These are phyloP conservation scores for Wickerhamomyces subpelliculosus DNA, from an alignment of 805 yeast species.

Conservation along the genomic window DNA sequence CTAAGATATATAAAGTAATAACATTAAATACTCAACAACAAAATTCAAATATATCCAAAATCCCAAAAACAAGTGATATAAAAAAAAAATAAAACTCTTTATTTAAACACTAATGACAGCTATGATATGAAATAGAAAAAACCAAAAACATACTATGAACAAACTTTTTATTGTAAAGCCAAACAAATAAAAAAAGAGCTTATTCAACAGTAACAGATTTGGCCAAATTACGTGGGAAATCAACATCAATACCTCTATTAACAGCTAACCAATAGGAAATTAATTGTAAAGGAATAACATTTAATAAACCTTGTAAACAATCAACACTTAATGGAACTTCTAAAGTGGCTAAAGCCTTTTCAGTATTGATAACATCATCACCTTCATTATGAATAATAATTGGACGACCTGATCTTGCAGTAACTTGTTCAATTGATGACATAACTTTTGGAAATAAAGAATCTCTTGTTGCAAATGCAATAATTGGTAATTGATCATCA, in stretches of 20 bases:
- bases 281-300: slow-evolving; percentile 90
- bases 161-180: not conserved
- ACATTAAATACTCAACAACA: no score
- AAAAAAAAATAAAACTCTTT: no score
- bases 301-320: slow-evolving; percentile 93
- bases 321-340: slow-evolving; percentile 96
- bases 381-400: slow-evolving; percentile 87
- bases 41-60: no score
- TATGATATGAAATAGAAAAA: not conserved
- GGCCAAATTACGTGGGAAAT: slow-evolving; percentile 97
- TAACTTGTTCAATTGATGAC: slow-evolving; percentile 93
- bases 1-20: no score
- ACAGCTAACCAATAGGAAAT: slow-evolving; percentile 97
- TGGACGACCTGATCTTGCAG: slow-evolving; percentile 96
- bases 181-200: slow-evolving; percentile 2
- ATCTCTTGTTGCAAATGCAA: slow-evolving; percentile 95
- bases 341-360: slow-evolving; percentile 58
- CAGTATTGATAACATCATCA: slow-evolving; percentile 49
- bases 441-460: slow-evolving; percentile 93
- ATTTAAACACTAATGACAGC: no score
- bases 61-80: no score
- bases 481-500: slow-evolving; percentile 88
- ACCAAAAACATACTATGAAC: not conserved
- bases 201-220: slow-evolving; percentile 96
- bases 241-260: slow-evolving; percentile 91